phyloP scores from a whole-genome alignment of 192 early-diverging fungal species.

The Diversispora eburnea region DNA sequence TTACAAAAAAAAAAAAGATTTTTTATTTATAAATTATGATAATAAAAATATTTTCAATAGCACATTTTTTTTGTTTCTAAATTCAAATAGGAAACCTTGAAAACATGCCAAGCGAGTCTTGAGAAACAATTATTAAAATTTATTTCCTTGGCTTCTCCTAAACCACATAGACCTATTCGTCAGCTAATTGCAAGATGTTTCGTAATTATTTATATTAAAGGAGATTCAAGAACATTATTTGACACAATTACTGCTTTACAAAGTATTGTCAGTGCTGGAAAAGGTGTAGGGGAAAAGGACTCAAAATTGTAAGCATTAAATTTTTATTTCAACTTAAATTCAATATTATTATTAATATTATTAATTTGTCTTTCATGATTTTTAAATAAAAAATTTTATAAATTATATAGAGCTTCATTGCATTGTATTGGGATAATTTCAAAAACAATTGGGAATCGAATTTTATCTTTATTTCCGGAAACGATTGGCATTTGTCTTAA shows the following conservation, averaged over 20 bases:
- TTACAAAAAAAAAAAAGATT: not conserved
- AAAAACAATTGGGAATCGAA: slow-evolving; percentile 69
- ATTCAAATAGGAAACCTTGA: slow-evolving; percentile 50
- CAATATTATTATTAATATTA: slow-evolving; percentile 2
- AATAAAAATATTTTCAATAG: not conserved
- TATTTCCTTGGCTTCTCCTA: slow-evolving; percentile 58
- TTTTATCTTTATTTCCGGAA: slow-evolving; percentile 68
- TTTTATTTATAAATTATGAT: not conserved
- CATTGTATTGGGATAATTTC: slow-evolving; percentile 73
- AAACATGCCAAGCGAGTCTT: slow-evolving; percentile 62
- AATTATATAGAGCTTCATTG: slow-evolving; percentile 61
- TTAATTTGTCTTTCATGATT: slow-evolving; percentile 17
- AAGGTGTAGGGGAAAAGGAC: slow-evolving; percentile 59
- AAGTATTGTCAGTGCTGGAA: slow-evolving; percentile 49
- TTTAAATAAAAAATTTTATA: not conserved
- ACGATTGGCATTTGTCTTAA: slow-evolving; percentile 60
- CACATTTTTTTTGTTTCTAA: not conserved
- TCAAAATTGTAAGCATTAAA: slow-evolving; percentile 56
- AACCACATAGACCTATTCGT: slow-evolving; percentile 65
- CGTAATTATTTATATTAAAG: slow-evolving; percentile 64
- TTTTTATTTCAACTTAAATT: not conserved
- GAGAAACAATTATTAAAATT: slow-evolving; percentile 72
- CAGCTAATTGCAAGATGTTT: slow-evolving; percentile 69
- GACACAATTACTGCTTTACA: slow-evolving; percentile 71
- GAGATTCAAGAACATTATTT: slow-evolving; percentile 73